Base-by-base conservation (phyloP, 192 early-diverging fungal genomes). In the Jimgerdemannia lactiflua region DNA sequence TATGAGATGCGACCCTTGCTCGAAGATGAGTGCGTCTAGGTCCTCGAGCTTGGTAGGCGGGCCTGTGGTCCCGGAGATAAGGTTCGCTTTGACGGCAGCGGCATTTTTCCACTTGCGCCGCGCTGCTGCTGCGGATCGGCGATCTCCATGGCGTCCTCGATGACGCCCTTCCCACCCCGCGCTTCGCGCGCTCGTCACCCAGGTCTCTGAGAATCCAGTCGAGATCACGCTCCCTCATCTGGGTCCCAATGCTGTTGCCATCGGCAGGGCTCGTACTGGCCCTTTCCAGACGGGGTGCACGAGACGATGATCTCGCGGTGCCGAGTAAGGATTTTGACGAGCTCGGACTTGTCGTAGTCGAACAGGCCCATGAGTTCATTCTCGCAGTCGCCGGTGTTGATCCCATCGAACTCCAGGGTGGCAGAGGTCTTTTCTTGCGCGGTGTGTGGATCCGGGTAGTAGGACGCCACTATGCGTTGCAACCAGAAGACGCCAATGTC, bases 401-500 rank as follows among this genome's bases (percentile, higher is more conserved):
- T 82, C 4, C 80, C 73, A 4, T 90, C 87, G 67, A 89, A 88
- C 8, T 85, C 77, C 29, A 99, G 83, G 0, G 95, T 94, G 17
- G 82, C 85, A 0, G 83, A 82, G 0, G 98, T 92, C 84, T 99
- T 99, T 69, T 93, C 89, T 83, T 97, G 97, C 20, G 96, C 93
- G 8, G 86, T 85, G 71, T 91, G 91, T 0, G 95, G 91, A 78
- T 99, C 98, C 11, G 88, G 74, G 83, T 95, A 98, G 74, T 92
- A 88, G 20, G 85, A 77, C 39, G 93, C 85, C 42, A 99, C 87
- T 42, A 89, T 87, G 44, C 97, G 92, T 76, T 99, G 98, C 4
- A 98, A 88, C 96, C 96, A 99, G 79, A 99, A 99, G 6, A 96
- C 94, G 82, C 99, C 98, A 67, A 99, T 88, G 68, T 95, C 93